Percentiles rank a stretch among this genome's conserved stretches.
Conservation (phyloP, 1,139 yeast species). For the Candida sanyaensis region DNA sequence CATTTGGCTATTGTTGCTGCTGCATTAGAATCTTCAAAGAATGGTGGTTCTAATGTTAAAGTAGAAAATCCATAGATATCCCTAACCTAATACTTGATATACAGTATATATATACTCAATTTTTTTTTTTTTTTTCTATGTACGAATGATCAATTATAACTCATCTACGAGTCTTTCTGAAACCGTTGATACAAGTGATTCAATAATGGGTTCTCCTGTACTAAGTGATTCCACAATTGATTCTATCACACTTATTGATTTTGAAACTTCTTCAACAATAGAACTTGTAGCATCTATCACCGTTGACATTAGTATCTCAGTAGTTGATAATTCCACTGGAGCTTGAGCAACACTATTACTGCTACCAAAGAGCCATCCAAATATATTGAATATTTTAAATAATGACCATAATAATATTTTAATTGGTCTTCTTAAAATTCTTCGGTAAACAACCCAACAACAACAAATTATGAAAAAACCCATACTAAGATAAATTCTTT, state of each 20-base stretch:
- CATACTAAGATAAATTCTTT: slow-evolving; percentile 57
- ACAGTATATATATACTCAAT: background rate
- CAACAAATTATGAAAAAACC: slow-evolving; percentile 59
- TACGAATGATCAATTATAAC: slow-evolving; percentile 7
- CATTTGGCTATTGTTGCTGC: slow-evolving; percentile 90
- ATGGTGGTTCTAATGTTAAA: slow-evolving; percentile 57
- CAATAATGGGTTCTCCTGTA: background rate
- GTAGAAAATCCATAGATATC: slow-evolving; percentile 35
- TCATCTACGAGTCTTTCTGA: slow-evolving; percentile 11
- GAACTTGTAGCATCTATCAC: slow-evolving; percentile 7
- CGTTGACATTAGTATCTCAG: slow-evolving; percentile 7
- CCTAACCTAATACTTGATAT: background rate
- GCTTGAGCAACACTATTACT: background rate
- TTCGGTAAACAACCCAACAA: slow-evolving; percentile 64
- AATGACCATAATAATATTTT: slow-evolving; percentile 59
- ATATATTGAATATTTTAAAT: slow-evolving; percentile 46
- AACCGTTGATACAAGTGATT: background rate
- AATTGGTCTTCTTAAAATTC: slow-evolving; percentile 60
- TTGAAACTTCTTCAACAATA: background rate
- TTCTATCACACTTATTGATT: background rate
- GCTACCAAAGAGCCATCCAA: slow-evolving; percentile 25
- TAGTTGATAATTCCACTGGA: background rate
- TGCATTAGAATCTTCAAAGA: slow-evolving; percentile 67
- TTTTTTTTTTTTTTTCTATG: too few relatives aligned
- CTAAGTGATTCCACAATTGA: background rate